Conservation (phyloP, 2,329 filamentous ascomycete species). For the Phaeosphaeriaceae sp. region DNA sequence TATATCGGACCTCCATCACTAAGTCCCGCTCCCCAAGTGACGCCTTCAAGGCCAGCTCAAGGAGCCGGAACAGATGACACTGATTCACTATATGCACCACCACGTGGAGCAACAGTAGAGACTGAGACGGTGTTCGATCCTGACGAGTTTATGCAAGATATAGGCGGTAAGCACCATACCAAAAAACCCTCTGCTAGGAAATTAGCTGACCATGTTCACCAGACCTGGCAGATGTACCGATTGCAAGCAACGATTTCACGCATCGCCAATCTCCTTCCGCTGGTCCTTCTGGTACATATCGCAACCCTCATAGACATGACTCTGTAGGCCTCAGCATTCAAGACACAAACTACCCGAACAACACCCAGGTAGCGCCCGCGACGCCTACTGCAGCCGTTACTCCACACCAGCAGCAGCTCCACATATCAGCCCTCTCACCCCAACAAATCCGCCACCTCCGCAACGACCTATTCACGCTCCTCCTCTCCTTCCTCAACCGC, state of each 20-base stretch:
- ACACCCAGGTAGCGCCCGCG: no score
- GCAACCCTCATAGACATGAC: constrained; percentile 10
- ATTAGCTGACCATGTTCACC: not conserved
- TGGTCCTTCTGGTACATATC: constrained; percentile 19
- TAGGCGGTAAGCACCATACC: constrained; percentile 5
- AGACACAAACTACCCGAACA: not conserved
- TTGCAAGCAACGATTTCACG: not conserved
- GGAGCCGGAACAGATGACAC: constrained; percentile 3
- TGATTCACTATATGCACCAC: constrained; percentile 6
- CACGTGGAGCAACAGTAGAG: constrained; percentile 10
- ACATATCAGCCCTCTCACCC: not conserved
- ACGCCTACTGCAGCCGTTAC: not conserved
- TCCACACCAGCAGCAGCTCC: not conserved
- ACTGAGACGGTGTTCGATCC: constrained; percentile 13
- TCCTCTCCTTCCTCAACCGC: constrained; percentile 7
- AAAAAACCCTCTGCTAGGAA: not conserved
- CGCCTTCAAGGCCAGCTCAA: not conserved
- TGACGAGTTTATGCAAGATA: constrained; percentile 4
- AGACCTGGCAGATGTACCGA: not conserved
- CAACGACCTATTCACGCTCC: constrained; percentile 14
- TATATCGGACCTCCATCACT: constrained; percentile 10
- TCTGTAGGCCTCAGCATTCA: constrained; percentile 4
- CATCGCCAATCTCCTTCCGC: not conserved
- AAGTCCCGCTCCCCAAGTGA: not conserved
- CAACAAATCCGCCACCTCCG: constrained; percentile 7